Conservation (phyloP, 2,329 filamentous ascomycete genomes). For the Paecilomyces dactylethromorphus region DNA sequence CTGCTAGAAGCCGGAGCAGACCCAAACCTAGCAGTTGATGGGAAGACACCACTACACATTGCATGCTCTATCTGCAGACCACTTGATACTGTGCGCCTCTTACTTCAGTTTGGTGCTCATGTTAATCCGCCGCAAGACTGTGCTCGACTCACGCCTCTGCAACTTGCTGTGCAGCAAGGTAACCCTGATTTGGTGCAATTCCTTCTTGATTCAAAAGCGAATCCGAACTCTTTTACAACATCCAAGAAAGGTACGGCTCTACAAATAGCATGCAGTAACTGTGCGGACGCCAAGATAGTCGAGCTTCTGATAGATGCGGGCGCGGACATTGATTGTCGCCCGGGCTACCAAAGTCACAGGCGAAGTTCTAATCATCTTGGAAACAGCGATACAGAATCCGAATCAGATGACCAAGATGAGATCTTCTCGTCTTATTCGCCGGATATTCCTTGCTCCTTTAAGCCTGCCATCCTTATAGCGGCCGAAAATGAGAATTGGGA, state of each 20-base stretch:
- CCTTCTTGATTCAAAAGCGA: constrained; percentile 6
- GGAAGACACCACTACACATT: no score
- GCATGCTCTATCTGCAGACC: no score
- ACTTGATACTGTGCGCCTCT: constrained; percentile 3
- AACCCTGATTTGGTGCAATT: neutral
- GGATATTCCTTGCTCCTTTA: no score
- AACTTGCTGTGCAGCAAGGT: constrained; percentile 9
- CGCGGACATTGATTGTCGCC: constrained; percentile 9
- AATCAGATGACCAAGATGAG: constrained; percentile 2
- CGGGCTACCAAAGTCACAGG: neutral
- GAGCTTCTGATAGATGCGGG: constrained; percentile 9
- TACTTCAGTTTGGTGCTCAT: constrained; percentile 11
- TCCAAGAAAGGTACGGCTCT: constrained; percentile 3
- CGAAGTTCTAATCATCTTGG: constrained; percentile 1
- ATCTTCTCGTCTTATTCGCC: no score
- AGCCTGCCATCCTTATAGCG: no score
- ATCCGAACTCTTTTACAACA: constrained; percentile 7
- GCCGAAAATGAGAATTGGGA: no score
- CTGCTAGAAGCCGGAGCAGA: no score
- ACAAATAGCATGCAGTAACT: constrained; percentile 3
- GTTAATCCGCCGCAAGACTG: constrained; percentile 7
- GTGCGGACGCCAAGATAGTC: constrained; percentile 3
- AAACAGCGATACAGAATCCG: constrained; percentile 5
- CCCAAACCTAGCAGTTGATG: no score
- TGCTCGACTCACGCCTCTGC: constrained; percentile 8